Evolutionary conservation across 208 protist species (phyloP), one percentile per base, ranked within the genome.

Genomic region (Trypanosoma vivax): DNA sequence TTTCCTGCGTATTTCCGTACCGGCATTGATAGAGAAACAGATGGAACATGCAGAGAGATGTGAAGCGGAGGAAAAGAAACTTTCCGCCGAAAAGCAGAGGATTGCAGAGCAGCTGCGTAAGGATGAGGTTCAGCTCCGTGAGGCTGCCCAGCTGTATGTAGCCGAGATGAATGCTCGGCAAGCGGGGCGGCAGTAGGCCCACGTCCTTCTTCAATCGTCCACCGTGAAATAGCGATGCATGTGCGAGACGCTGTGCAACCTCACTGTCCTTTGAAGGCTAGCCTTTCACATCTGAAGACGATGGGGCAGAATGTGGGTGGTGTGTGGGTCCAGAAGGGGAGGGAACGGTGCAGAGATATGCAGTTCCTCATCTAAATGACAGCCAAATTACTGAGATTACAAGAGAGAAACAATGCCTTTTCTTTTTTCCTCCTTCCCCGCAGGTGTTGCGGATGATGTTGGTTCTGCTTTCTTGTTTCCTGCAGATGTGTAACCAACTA

Each of bases 41-140:
- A 73, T 60, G 52, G 81, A 82, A 45, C 57, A 58, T 39, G 68
- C 80, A 13, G 76, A 90, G 75, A 67, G 66, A 18, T 78, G 75
- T 40, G 83, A 90, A 58, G 83, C 81, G 19, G 88, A 94, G 69
- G 79, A 84, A 31, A 62, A 50, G 35, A 80, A 81, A 1, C 70
- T 94, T 19, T 66, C 65, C 18, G 65, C 60, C 40, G 83, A 94
- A 73, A 94, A 94, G 75, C 77, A 89, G 64, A 73, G 80, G 42
- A 70, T 80, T 19, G 59, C 76, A 33, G 88, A 90, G 65, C 50
- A 76, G 37, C 64, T 83, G 30, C 53, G 65, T 38, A 77, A 81
- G 64, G 88, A 94, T 39, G 83, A 92, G 47, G 69, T 41, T 7
- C 73, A 90, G 45, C 77, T 94, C 33, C 74, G 65, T 7, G 65